These are phyloP conservation scores for Cyberlindnera suaveolens DNA, from an alignment of 805 yeast species.

Conservation along the genomic window DNA sequence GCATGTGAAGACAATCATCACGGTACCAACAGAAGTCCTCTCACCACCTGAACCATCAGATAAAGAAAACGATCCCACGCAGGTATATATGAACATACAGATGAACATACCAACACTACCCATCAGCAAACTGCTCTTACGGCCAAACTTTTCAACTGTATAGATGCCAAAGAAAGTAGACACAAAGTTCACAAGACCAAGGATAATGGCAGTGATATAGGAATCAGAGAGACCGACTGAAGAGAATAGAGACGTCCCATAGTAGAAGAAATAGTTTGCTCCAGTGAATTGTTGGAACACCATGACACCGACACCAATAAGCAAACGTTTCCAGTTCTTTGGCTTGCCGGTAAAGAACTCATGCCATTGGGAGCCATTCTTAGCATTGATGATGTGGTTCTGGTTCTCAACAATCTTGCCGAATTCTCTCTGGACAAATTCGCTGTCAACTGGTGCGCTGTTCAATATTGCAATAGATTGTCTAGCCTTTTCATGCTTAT, in stretches of 20 bases:
- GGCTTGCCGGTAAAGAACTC: conserved; percentile 62
- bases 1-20: conserved; percentile 62
- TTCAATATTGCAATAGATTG: conserved; percentile 47
- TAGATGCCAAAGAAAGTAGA: conserved; percentile 48
- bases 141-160: conserved; percentile 48
- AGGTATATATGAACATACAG: conserved; percentile 54
- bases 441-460: conserved; percentile 39
- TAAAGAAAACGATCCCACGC: conserved; percentile 49
- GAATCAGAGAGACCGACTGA: conserved; percentile 54
- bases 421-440: conserved; percentile 41
- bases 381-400: conserved; percentile 45
- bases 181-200: conserved; percentile 51
- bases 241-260: conserved; percentile 56
- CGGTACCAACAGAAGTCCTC: conserved; percentile 43
- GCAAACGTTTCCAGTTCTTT: conserved; percentile 40
- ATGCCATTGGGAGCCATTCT: conserved; percentile 36
- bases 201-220: conserved; percentile 51
- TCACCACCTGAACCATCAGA: conserved; percentile 32
- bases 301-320: conserved; percentile 56
- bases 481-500: conserved; percentile 47
- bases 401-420: conserved; percentile 38
- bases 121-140: conserved; percentile 41
- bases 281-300: conserved; percentile 58
- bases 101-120: conserved; percentile 50
- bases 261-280: conserved; percentile 60